These are phyloP conservation scores for Spatholobus suberectus DNA, from an alignment of 306 rosid genomes.

Conservation along the genomic window DNA sequence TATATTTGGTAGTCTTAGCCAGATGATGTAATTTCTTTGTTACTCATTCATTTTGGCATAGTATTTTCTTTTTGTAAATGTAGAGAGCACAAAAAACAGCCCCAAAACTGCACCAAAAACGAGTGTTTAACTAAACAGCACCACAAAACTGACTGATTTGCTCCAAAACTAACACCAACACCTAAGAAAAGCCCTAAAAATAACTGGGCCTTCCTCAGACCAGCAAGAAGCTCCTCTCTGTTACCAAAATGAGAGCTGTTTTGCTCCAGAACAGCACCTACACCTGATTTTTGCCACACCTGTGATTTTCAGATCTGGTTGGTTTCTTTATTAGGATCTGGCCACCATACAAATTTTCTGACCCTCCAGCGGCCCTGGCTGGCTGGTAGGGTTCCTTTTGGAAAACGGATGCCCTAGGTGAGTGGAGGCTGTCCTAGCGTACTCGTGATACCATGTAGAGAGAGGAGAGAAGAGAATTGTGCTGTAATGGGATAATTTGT, in stretches of 20 bases:
- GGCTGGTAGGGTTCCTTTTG: neutral
- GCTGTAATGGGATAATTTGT: neutral
- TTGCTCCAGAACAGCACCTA: neutral
- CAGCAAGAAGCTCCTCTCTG: neutral
- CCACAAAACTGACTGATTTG: neutral
- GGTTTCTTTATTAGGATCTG: neutral
- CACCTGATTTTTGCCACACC: neutral
- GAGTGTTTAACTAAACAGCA: neutral
- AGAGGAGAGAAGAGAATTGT: neutral
- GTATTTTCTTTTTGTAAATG: constrained; percentile 19
- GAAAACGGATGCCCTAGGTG: neutral
- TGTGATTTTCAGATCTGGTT: neutral
- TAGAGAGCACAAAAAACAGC: neutral
- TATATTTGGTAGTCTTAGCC: constrained; percentile 13
- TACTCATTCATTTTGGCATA: neutral
- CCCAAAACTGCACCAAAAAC: neutral
- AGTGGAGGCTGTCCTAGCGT: neutral
- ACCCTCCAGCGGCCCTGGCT: neutral
- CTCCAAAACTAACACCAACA: neutral
- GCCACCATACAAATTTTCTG: neutral
- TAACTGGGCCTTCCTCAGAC: neutral
- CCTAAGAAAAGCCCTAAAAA: neutral
- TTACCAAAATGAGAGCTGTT: neutral
- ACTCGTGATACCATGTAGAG: neutral
- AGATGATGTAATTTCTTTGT: neutral